Evolutionary conservation across 75 land plant genomes (phyloP), one percentile per base, ranked within the genome.

Genomic region (Selaginella tamariscina): DNA sequence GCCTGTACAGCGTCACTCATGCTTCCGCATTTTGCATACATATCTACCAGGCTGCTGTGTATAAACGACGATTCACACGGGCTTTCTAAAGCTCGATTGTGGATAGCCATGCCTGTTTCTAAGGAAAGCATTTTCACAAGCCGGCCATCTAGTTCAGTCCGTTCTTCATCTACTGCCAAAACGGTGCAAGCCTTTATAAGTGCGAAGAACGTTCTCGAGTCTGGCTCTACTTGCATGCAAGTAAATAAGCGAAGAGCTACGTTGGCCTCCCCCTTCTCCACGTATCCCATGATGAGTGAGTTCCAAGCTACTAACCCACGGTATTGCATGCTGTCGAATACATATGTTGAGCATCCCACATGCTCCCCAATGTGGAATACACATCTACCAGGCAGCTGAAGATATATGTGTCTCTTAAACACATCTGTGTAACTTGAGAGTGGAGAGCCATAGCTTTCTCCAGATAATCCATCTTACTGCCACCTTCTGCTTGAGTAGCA

Each of bases 1-100:
- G 26, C 21, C 26, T n/a, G n/a, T 2, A 2, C n/a, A 59, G 62
- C 62, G 21, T 59, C 27, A 2, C 8, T 2, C 5, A 59, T 5
- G 62, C 26, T 27, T 59, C 62, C 62, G 26, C 62, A 59, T 5
- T 59, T 59, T 5, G 62, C 5, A n/a, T 59, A 59, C 18, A 59
- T 5, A 59, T 59, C 62, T n/a, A 59, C 62, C 2, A 59, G 62
- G 18, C n/a, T n/a, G 62, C 21, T 59, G 5, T 8, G n/a, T 8
- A 59, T 23, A n/a, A 59, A 59, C 21, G 21, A 9, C 5, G 8
- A 8, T 59, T 9, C 26, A 9, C 23, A 8, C 9, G 8, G 62
- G 24, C 62, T 23, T 27, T 27, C 8, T 5, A 2, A 23, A 21
- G 26, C 27, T 59, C 23, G 24, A n/a, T 8, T 9, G 62, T 59